Conservation (phyloP, 192 early-diverging fungal genomes). For the Coemansia sp. region DNA sequence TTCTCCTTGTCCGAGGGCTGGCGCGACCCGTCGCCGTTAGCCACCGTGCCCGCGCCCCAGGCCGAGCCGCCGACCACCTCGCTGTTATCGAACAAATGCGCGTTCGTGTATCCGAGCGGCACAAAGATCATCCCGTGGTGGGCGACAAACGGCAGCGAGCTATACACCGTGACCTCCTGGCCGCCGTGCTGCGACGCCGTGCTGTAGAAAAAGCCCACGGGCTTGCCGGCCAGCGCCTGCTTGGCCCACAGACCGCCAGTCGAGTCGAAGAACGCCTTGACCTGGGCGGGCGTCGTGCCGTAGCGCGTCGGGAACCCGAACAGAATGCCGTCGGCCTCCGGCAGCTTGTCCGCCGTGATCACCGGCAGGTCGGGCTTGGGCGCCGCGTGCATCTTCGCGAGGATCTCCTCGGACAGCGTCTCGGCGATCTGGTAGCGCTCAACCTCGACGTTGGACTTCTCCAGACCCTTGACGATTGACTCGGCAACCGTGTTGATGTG, state of each 20-base stretch:
- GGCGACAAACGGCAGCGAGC: constrained; percentile 61
- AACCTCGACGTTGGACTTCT: constrained; percentile 52
- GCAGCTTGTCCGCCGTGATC: constrained; percentile 51
- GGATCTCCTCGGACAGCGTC: constrained; percentile 61
- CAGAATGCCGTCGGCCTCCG: constrained; percentile 62
- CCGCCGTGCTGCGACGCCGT: constrained; percentile 76
- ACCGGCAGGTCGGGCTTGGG: constrained; percentile 57
- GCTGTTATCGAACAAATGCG: constrained; percentile 52
- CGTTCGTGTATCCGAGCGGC: constrained; percentile 60
- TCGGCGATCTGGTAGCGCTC: constrained; percentile 58
- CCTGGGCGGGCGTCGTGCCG: constrained; percentile 67
- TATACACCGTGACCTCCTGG: constrained; percentile 68
- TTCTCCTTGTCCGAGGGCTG: constrained; percentile 62
- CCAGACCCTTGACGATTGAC: constrained; percentile 59
- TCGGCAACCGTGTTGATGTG: constrained; percentile 70
- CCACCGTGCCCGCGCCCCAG: constrained; percentile 67
- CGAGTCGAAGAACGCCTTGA: constrained; percentile 67
- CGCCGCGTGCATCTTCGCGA: constrained; percentile 63
- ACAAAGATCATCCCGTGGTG: constrained; percentile 81
- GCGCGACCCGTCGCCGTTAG: constrained; percentile 65
- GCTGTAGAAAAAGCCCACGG: constrained; percentile 68
- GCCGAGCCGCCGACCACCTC: constrained; percentile 66
- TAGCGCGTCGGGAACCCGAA: constrained; percentile 72
- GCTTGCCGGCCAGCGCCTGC: constrained; percentile 64
- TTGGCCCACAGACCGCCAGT: constrained; percentile 57